A percentile compares a stretch with the other conserved stretches of the same genome.
Conservation (phyloP, 352 stramenopile genomes). For the Blastocystis sp. region DNA sequence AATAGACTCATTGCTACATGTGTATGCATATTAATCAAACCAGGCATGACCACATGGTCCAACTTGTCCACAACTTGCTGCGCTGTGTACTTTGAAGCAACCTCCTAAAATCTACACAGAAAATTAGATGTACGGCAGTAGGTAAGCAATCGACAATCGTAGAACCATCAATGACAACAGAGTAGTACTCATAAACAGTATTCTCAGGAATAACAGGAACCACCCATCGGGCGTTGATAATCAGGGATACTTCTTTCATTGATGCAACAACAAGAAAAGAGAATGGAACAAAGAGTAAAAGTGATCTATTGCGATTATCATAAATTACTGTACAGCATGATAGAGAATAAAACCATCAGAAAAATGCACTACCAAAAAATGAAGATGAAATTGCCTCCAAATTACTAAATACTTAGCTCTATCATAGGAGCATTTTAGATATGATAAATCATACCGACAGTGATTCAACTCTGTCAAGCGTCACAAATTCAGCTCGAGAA, state of each 20-base stretch:
- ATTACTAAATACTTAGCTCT: no score
- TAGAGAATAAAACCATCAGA: no score
- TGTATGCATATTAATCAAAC: slow-evolving; percentile 79
- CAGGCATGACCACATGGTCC: slow-evolving; percentile 75
- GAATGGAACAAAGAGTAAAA: no score
- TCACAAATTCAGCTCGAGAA: no score
- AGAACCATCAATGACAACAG: slow-evolving; percentile 71
- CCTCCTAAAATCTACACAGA: slow-evolving; percentile 65
- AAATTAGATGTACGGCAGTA: not conserved
- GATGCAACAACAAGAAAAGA: not conserved
- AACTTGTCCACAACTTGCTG: slow-evolving; percentile 67
- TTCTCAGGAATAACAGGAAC: slow-evolving; percentile 75
- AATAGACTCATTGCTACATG: slow-evolving; percentile 78
- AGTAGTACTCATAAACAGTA: slow-evolving; percentile 73
- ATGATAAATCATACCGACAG: no score
- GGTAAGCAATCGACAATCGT: slow-evolving; percentile 76
- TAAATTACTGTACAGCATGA: no score
- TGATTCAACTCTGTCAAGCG: no score
- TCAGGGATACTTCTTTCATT: slow-evolving; percentile 67
- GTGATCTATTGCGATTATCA: no score
- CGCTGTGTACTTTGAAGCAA: slow-evolving; percentile 68
- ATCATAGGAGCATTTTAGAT: no score
- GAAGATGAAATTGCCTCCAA: no score
- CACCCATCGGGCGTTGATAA: slow-evolving; percentile 75
- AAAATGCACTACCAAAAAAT: no score